Base-by-base conservation (phyloP, 1,139 yeast species). In the Blastobotrys proliferans region DNA sequence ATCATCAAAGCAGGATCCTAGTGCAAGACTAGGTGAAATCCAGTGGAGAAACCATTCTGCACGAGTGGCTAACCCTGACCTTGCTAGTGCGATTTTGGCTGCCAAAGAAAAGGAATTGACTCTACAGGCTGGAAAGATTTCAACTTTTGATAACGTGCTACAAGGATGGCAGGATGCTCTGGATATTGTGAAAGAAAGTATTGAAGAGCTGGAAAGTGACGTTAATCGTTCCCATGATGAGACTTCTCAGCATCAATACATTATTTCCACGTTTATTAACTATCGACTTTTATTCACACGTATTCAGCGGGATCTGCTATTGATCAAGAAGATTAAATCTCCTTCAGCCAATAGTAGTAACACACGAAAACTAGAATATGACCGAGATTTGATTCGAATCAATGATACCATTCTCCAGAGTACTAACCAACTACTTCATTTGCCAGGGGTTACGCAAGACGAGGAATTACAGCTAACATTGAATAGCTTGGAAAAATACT, bases 381-480 rank as follows among this genome's bases (percentile, higher is more conserved):
- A 69, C 48, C 70, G 72, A 44, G 81, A 78, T 51, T 62, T 67
- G 5, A 60, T 71, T 35, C 72, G 81, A 48, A 62, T 80, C 42
- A 76, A 70, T 52, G 74, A 70, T 45, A 68, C 73, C 11, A 73
- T 79, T 39, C 58, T 74, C 6, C 64, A 68, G 25, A 73, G 77
- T 28, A 63, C 81, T 22, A 66, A 65, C 5, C 82, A 83, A 52
- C 64, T 87, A 39, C 70, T 75, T 56, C 95, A 86, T 49, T 72
- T 90, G 43, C 95, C 97, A 0, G 97, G 97, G 70, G 95, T 90
- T 18, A 80, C 83, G 58, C 84, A 85, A 46, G 95, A 87, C 57
- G 94, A 84, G 44, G 81, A 75, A 26, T 70, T 90, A 44, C 61
- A 68, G 50, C 63, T 66, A 14, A 76, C 84, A 10, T 68, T 88